phyloP scores from a whole-genome alignment of 2,329 filamentous ascomycete species.

The Podosphaera xanthii region DNA sequence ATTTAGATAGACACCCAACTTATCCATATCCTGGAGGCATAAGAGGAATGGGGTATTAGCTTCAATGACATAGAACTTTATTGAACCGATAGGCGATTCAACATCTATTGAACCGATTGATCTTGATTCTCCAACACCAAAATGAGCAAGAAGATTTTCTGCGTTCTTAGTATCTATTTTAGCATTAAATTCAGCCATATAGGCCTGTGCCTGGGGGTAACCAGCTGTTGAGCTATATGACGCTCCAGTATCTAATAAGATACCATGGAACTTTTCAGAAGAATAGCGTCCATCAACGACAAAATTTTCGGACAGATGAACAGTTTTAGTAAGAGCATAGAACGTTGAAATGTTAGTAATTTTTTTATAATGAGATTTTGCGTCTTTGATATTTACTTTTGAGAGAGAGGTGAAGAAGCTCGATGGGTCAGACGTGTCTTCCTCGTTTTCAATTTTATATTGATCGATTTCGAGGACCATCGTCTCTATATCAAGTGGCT shows the following conservation, averaged over 20 bases:
- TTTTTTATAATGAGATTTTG: not conserved
- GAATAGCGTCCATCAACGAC: no score
- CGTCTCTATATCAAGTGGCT: not conserved
- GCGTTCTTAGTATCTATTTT: not conserved
- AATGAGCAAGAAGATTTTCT: not conserved
- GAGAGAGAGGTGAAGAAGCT: not conserved
- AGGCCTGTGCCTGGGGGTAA: not conserved
- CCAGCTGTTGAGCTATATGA: not conserved
- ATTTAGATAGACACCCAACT: no score
- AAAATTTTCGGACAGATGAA: not conserved
- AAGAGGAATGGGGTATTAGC: not conserved
- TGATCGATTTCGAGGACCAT: not conserved
- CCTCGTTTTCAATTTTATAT: not conserved
- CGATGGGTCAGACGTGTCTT: not conserved
- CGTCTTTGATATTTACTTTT: not conserved
- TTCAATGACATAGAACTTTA: no score
- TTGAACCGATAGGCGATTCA: no score
- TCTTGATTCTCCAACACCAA: not conserved
- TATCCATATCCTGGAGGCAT: no score
- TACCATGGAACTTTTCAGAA: no score
- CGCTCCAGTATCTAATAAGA: not conserved
- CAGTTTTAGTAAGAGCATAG: not conserved
- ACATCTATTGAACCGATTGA: not conserved
- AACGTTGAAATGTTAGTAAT: not conserved
- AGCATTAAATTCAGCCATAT: not conserved